Conservation (phyloP, 2,329 filamentous ascomycete species). For the Phaeosphaeriaceae sp. region DNA sequence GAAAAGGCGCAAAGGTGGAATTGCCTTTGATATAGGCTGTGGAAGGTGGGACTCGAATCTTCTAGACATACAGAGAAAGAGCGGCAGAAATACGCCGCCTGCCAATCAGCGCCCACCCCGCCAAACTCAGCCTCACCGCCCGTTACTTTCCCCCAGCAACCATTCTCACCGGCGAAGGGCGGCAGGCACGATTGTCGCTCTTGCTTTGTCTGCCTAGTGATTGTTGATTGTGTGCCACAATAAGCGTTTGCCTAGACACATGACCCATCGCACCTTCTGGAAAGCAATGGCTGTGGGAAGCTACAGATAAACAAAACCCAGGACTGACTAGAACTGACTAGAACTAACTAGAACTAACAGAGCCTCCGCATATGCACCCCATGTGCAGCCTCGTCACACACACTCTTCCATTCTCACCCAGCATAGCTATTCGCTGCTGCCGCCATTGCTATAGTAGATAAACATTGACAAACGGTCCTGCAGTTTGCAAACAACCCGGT, state of each 20-base stretch:
- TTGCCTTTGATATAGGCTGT: constrained; percentile 40
- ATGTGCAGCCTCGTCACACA: too few relatives aligned
- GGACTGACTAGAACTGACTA: too few relatives aligned
- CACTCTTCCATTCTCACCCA: too few relatives aligned
- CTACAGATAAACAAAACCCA: too few relatives aligned
- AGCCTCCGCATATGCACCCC: too few relatives aligned
- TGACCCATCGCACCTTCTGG: not conserved
- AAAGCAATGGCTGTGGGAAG: not conserved
- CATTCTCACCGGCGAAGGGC: constrained; percentile 18
- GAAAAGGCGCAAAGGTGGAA: constrained; percentile 28
- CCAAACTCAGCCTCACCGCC: constrained; percentile 33
- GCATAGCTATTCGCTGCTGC: too few relatives aligned
- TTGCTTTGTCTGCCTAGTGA: not conserved
- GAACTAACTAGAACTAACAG: too few relatives aligned
- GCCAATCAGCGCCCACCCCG: constrained; percentile 32
- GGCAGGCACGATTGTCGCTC: constrained; percentile 15
- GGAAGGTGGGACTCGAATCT: constrained; percentile 43
- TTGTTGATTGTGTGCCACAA: constrained; percentile 3
- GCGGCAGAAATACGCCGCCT: constrained; percentile 36
- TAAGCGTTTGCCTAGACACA: not conserved
- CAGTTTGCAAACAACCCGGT: too few relatives aligned
- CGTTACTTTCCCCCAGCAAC: too few relatives aligned
- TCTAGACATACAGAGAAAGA: constrained; percentile 33
- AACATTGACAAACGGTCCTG: too few relatives aligned
- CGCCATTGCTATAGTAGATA: too few relatives aligned